A percentile compares a stretch with the other conserved stretches of the same genome.
phyloP scores from a whole-genome alignment of 257 asterid species.

The Fraxinus anomala region DNA sequence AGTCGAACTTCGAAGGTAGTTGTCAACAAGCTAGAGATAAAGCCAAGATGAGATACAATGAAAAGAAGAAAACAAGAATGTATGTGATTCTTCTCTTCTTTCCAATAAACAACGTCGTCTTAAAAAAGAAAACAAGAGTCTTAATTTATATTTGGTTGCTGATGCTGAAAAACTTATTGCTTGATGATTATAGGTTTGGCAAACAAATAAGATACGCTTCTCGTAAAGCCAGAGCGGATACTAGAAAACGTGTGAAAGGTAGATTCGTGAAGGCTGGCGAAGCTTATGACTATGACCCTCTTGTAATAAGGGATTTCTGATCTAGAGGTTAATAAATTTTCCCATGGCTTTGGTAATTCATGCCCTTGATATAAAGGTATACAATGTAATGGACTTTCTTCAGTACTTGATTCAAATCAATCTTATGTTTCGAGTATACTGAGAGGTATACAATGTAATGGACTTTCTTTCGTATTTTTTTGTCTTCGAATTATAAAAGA shows the following conservation, averaged over 20 bases:
- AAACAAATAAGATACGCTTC: constrained; percentile 91
- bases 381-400: neutral
- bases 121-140: neutral
- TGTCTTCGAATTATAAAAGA: neutral
- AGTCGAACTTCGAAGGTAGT: constrained; percentile 47
- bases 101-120: neutral
- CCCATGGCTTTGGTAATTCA: neutral
- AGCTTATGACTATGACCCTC: constrained; percentile 55
- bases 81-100: constrained; percentile 26
- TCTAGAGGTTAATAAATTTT: constrained; percentile 7
- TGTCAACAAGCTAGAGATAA: constrained; percentile 70
- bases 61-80: constrained; percentile 81
- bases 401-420: neutral
- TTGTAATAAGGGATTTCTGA: constrained; percentile 39
- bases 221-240: constrained; percentile 90
- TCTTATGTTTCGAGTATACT: neutral
- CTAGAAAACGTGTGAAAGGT: constrained; percentile 86
- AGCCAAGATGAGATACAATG: constrained; percentile 87
- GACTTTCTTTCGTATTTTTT: neutral
- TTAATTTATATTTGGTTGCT: neutral
- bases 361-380: constrained; percentile 27
- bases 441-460: neutral
- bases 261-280: constrained; percentile 92
- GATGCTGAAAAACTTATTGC: neutral
- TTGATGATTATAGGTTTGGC: constrained; percentile 54